Evolutionary conservation across 2,329 filamentous ascomycete species (phyloP).

Genomic region (Cryphonectria carpinicola): DNA sequence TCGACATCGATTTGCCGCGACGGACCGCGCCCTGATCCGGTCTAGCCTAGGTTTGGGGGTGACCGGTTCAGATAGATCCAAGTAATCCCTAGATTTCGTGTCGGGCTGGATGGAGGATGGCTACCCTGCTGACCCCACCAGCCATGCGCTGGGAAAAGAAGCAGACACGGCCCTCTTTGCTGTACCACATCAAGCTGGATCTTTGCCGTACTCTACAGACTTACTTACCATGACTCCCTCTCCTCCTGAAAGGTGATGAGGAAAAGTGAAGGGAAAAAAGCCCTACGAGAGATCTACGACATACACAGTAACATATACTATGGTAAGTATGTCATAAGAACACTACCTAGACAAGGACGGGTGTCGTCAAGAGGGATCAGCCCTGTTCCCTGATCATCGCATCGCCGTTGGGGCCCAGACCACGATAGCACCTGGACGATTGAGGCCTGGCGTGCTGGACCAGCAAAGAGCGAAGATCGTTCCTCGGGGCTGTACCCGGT

Average conservation of each 20-base stretch:
- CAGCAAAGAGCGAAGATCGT: background rate
- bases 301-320: too few species aligned
- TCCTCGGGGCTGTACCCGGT: background rate
- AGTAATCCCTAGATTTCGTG: slow-evolving; percentile 3
- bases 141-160: background rate
- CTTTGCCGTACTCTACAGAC: too few species aligned
- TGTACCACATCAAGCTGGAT: background rate
- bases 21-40: slow-evolving; percentile 5
- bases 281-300: background rate
- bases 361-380: background rate
- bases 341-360: background rate
- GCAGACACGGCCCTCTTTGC: background rate
- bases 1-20: slow-evolving; percentile 5
- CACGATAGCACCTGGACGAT: background rate
- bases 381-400: background rate
- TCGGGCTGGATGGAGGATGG: slow-evolving; percentile 3
- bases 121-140: background rate
- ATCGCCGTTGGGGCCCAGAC: background rate
- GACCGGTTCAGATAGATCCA: background rate
- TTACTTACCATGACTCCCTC: too few species aligned
- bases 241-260: background rate
- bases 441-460: background rate
- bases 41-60: slow-evolving; percentile 2
- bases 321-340: background rate
- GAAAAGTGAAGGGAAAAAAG: background rate